Base-by-base conservation (phyloP, 2,329 filamentous ascomycete genomes). In the Cordyceps fumosorosea region DNA sequence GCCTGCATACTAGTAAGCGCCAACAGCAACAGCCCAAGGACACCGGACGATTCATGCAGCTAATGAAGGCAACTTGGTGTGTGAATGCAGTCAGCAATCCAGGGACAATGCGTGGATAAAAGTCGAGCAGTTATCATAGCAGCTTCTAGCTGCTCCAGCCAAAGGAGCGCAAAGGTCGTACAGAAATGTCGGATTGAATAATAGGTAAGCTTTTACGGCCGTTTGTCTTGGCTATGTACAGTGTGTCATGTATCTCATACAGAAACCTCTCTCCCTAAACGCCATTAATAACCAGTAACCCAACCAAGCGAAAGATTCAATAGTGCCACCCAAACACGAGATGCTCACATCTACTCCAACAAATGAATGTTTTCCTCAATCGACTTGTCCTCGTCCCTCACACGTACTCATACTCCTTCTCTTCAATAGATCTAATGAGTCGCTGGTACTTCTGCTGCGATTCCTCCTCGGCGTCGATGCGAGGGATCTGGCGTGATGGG, bases 391-490 rank as follows among this genome's bases (percentile, higher is more conserved):
- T 22, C 29, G 29, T 29, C 22, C n/a, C 44, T 68, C 52, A 69
- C 48, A 66, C 48, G 24, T 60, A 62, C 50, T 69, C 70, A 14
- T 65, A 64, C 24, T 76, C 71, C 62, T 73, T 76, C 14, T 72
- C 72, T 3, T 72, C 69, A 18, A 75, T 72, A 1, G 75, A 74
- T 56, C 70, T 71, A 53, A 77, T 74, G 51, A 77, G 68, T 45
- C 74, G 74, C 62, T 71, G 71, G 40, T 77, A 77, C 50, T 68
- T 71, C 22, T 69, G 64, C 63, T 76, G 71, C 22, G 67, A 68
- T 62, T 75, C 72, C 34, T 74, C 69, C 63, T 77, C 74, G 5
- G 71, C 69, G 62, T 76, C 73, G 57, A 69, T 70, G 12, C 69
- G 67, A n/a, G 59, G 59, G 55, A 61, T 61, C 59, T 71, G 62